A percentile compares a stretch with the other conserved stretches of the same genome.
Conservation (phyloP, 169 alveolate genomes). For the Besnoitia besnoiti region DNA sequence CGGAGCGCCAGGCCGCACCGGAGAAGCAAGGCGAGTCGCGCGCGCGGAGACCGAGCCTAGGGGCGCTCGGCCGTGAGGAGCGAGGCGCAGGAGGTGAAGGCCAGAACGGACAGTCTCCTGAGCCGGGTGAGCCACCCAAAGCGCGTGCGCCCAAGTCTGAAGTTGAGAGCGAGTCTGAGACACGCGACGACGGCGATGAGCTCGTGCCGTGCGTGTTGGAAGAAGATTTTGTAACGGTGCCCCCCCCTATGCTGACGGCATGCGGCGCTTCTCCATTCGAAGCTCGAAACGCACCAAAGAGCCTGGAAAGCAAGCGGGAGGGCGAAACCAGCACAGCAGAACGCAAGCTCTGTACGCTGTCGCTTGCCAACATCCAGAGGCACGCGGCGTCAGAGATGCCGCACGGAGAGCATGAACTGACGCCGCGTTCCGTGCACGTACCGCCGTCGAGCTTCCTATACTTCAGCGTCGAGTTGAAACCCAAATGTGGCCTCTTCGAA, state of each 20-base stretch:
- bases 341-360: too few species aligned
- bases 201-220: background rate
- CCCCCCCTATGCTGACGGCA: background rate
- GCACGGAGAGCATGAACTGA: background rate
- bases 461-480: background rate
- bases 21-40: background rate
- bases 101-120: too few species aligned
- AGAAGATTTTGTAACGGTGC: background rate
- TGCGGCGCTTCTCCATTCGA: background rate
- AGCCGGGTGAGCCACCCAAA: too few species aligned
- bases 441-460: background rate
- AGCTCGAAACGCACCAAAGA: too few species aligned
- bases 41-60: background rate
- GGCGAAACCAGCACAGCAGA: background rate
- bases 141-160: too few species aligned
- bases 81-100: too few species aligned
- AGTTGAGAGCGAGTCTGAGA: too few species aligned
- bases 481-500: conserved; percentile 29
- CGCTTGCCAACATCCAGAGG: too few species aligned
- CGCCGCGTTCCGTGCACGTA: background rate
- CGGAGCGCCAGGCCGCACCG: background rate
- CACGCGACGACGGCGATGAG: background rate
- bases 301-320: background rate
- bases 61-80: background rate
- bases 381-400: too few species aligned